These are phyloP conservation scores for Cryphonectria parasitica DNA, from an alignment of 2,329 filamentous ascomycete genomes.

Conservation along the genomic window DNA sequence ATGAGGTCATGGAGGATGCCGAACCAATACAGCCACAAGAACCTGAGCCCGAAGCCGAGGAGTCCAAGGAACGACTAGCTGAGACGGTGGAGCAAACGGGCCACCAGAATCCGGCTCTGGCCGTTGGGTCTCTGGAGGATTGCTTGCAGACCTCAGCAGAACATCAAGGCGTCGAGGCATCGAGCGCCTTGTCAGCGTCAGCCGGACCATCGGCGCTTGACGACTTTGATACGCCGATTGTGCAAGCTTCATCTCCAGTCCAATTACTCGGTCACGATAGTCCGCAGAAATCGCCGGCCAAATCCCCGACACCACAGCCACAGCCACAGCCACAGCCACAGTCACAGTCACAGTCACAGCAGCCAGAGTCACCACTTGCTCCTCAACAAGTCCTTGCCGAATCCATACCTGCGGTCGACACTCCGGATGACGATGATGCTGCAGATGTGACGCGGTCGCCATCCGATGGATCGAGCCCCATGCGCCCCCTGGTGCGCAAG, in stretches of 20 bases:
- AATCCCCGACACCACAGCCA: conserved; percentile 25
- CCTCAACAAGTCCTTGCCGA: conserved; percentile 24
- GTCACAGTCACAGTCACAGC: conserved; percentile 7
- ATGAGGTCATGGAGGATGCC: conserved; percentile 21
- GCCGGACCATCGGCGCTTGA: conserved; percentile 26
- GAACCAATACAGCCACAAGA: conserved; percentile 23
- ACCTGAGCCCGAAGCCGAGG: background rate
- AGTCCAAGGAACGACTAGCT: conserved; percentile 15
- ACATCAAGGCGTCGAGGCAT: conserved; percentile 42
- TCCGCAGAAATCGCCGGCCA: conserved; percentile 21
- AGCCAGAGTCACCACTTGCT: background rate
- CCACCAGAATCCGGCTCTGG: conserved; percentile 33
- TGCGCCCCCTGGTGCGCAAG: conserved; percentile 80
- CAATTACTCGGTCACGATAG: conserved; percentile 20
- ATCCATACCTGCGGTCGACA: conserved; percentile 27
- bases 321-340: background rate
- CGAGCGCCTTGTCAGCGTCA: conserved; percentile 22
- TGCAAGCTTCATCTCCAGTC: conserved; percentile 31
- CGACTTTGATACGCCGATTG: conserved; percentile 14
- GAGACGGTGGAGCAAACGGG: conserved; percentile 24
- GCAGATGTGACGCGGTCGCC: conserved; percentile 60
- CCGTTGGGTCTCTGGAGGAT: conserved; percentile 41
- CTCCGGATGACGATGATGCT: conserved; percentile 37
- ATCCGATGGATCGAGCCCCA: conserved; percentile 74
- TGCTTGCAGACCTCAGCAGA: conserved; percentile 51